phyloP scores from a whole-genome alignment of 2,329 filamentous ascomycete species.

The Aspergillus brunneoviolaceus region DNA sequence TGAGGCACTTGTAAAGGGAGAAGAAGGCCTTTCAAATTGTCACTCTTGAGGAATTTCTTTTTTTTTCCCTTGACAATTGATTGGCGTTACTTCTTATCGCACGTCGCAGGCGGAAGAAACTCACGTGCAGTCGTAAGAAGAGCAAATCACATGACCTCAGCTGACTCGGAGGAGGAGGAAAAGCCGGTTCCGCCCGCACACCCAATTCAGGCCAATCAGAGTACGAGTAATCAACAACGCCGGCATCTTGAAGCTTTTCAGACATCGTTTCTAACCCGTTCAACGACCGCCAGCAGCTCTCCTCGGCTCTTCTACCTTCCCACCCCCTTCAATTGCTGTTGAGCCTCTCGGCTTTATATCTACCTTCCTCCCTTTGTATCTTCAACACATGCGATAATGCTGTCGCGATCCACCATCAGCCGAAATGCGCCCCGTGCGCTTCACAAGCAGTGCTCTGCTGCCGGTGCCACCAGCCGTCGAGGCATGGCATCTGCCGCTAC shows the following conservation, averaged over 20 bases:
- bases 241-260: slow-evolving; percentile 46
- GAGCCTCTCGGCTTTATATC: slow-evolving; percentile 39
- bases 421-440: slow-evolving; percentile 63
- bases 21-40: not conserved
- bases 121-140: slow-evolving; percentile 18
- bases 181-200: slow-evolving; percentile 41
- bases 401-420: slow-evolving; percentile 65
- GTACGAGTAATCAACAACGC: slow-evolving; percentile 36
- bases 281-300: slow-evolving; percentile 31
- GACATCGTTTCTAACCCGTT: slow-evolving; percentile 31
- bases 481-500: slow-evolving; percentile 64
- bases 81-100: not conserved
- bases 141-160: slow-evolving; percentile 25
- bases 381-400: slow-evolving; percentile 61
- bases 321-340: slow-evolving; percentile 35
- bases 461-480: slow-evolving; percentile 54
- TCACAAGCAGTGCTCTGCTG: slow-evolving; percentile 59
- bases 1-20: slow-evolving; percentile 16
- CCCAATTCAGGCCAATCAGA: slow-evolving; percentile 42
- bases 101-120: slow-evolving; percentile 15
- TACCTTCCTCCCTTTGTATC: slow-evolving; percentile 48
- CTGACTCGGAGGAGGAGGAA: slow-evolving; percentile 25
- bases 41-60: not conserved
- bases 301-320: slow-evolving; percentile 27
- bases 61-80: slow-evolving; percentile 7